Percentiles rank a stretch among this genome's conserved stretches.
phyloP scores from a whole-genome alignment of 2,329 filamentous ascomycete species.

The Botrytis hyacinthi region DNA sequence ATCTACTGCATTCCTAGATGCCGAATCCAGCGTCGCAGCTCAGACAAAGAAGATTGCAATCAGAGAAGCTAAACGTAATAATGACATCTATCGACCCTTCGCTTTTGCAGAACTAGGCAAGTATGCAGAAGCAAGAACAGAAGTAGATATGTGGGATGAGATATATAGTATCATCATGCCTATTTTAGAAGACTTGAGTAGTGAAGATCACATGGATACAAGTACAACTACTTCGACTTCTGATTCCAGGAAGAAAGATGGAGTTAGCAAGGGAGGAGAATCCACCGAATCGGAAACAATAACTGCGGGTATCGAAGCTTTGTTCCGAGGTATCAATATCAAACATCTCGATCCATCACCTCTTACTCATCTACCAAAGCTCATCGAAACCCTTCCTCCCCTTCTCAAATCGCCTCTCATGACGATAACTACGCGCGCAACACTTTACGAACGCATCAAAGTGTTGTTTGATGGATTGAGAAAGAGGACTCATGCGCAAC shows the following conservation, averaged over 20 bases:
- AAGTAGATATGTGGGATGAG: slow-evolving; percentile 68
- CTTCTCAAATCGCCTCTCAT: slow-evolving; percentile 33
- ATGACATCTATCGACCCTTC: slow-evolving; percentile 75
- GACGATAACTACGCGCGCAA: slow-evolving; percentile 34
- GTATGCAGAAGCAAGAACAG: slow-evolving; percentile 65
- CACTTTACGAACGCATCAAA: slow-evolving; percentile 37
- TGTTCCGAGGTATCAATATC: slow-evolving; percentile 38
- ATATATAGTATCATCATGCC: slow-evolving; percentile 63
- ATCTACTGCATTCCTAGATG: slow-evolving; percentile 56
- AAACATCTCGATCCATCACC: slow-evolving; percentile 30
- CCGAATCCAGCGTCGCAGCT: slow-evolving; percentile 52
- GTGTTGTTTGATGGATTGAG: slow-evolving; percentile 35
- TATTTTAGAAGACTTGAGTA: slow-evolving; percentile 57
- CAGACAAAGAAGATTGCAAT: slow-evolving; percentile 77
- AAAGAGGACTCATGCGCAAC: slow-evolving; percentile 29
- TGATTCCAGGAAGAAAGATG: slow-evolving; percentile 26
- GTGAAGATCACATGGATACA: slow-evolving; percentile 47
- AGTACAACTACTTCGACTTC: slow-evolving; percentile 43
- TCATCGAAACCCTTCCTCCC: slow-evolving; percentile 31
- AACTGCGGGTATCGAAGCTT: slow-evolving; percentile 35
- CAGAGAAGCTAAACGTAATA: slow-evolving; percentile 89
- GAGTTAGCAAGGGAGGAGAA: slow-evolving; percentile 29
- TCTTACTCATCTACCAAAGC: slow-evolving; percentile 31
- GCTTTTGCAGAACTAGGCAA: slow-evolving; percentile 71
- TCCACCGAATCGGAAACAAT: slow-evolving; percentile 35